Evolutionary conservation across 2,329 filamentous ascomycete species (phyloP).

Genomic region (Ceratocystiopsis sp.): DNA sequence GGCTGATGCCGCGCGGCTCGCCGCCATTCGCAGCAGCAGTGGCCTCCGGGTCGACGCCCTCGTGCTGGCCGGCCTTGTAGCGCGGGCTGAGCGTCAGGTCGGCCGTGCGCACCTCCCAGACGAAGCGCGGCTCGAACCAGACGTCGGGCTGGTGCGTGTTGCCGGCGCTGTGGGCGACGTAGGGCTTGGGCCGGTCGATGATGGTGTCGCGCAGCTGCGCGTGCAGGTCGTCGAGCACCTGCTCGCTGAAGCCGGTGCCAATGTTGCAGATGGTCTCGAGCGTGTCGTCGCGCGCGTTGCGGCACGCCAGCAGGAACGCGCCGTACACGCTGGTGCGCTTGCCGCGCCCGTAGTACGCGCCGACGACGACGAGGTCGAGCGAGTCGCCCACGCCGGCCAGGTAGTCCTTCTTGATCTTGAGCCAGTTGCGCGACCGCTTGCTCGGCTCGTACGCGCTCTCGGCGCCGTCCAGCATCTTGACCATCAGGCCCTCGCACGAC

Average conservation of each 20-base stretch:
- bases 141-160: constrained; percentile 93
- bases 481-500: constrained; percentile 94
- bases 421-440: constrained; percentile 93
- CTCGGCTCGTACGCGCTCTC: constrained; percentile 94
- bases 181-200: constrained; percentile 86
- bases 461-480: constrained; percentile 91
- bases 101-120: constrained; percentile 97
- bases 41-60: constrained; percentile 46
- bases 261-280: constrained; percentile 99
- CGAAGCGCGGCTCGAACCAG: constrained; percentile 87
- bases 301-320: constrained; percentile 87
- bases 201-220: constrained; percentile 54
- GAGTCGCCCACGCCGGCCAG: constrained; percentile 87
- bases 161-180: constrained; percentile 72
- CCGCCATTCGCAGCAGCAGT: no score
- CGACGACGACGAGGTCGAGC: constrained; percentile 86
- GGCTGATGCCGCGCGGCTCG: constrained; percentile 57
- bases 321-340: constrained; percentile 94
- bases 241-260: constrained; percentile 90
- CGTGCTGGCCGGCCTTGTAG: constrained; percentile 78
- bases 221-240: constrained; percentile 78
- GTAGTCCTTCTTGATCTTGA: constrained; percentile 99
- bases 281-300: constrained; percentile 60
- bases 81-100: constrained; percentile 84
- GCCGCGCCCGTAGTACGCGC: constrained; percentile 84